Evolutionary conservation across 306 rosid species (phyloP).

Genomic region (Lathyrus tuberosus): DNA sequence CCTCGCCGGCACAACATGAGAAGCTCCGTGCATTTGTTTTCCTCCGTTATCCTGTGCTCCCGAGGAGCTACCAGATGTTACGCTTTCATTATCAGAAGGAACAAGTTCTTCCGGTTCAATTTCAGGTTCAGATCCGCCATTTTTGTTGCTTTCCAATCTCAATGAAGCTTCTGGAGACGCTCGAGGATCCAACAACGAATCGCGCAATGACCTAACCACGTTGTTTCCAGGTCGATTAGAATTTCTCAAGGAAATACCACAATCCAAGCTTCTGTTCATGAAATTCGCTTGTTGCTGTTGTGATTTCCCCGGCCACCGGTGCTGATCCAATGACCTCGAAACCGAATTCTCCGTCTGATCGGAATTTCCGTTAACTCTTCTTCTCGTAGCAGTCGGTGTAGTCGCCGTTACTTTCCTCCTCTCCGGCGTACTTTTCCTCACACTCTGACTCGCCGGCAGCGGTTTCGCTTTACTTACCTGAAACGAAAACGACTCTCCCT

Average conservation of each 20-base stretch:
- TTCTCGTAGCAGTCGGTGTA: slow-evolving; percentile 43
- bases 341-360: slow-evolving; percentile 57
- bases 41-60: slow-evolving; percentile 48
- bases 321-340: slow-evolving; percentile 66
- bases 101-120: slow-evolving; percentile 49
- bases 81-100: slow-evolving; percentile 77
- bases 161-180: slow-evolving; percentile 41
- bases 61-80: slow-evolving; percentile 64
- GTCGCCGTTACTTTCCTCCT: slow-evolving; percentile 57
- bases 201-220: slow-evolving; percentile 66
- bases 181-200: slow-evolving; percentile 50
- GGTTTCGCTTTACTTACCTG: slow-evolving; percentile 78
- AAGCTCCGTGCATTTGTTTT: slow-evolving; percentile 47
- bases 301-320: slow-evolving; percentile 67
- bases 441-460: slow-evolving; percentile 53
- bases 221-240: slow-evolving; percentile 52
- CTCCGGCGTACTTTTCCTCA: slow-evolving; percentile 78
- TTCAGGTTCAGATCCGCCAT: slow-evolving; percentile 49
- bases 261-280: slow-evolving; percentile 64
- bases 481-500: slow-evolving; percentile 84
- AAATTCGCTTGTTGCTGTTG: slow-evolving; percentile 45
- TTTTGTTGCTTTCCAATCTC: slow-evolving; percentile 52
- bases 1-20: slow-evolving; percentile 70
- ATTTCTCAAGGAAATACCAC: slow-evolving; percentile 49
- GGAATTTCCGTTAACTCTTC: slow-evolving; percentile 39